Conservation (phyloP, 2,329 filamentous ascomycete species). For the Paecilomyces formosus region DNA sequence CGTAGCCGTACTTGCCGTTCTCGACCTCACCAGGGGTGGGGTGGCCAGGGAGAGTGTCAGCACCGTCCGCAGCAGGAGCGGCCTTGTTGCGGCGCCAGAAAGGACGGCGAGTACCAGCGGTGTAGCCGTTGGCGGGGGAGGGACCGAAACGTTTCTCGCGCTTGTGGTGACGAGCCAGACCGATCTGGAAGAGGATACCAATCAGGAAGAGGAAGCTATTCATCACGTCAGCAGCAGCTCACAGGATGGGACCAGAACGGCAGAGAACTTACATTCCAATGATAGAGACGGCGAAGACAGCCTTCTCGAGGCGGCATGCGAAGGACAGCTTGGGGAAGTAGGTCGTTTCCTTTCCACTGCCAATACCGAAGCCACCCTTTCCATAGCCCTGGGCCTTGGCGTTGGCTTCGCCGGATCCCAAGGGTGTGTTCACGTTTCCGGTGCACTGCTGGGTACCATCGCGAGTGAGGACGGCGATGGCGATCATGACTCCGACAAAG, state of each 20-base stretch:
- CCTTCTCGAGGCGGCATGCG: slow-evolving; percentile 70
- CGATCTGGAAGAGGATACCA: slow-evolving; percentile 61
- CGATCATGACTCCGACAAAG: slow-evolving; percentile 72
- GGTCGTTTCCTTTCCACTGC: slow-evolving; percentile 10
- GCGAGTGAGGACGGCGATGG: slow-evolving; percentile 68
- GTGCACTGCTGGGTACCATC: slow-evolving; percentile 61
- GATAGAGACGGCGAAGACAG: slow-evolving; percentile 69
- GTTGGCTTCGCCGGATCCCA: slow-evolving; percentile 56
- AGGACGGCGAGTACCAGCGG: slow-evolving; percentile 44
- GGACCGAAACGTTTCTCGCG: slow-evolving; percentile 67
- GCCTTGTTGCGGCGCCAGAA: slow-evolving; percentile 39
- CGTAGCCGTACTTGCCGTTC: slow-evolving; percentile 20
- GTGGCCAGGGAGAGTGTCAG: slow-evolving; percentile 32
- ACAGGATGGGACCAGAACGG: neutral
- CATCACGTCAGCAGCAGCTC: slow-evolving; percentile 1
- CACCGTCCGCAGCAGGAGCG: slow-evolving; percentile 21
- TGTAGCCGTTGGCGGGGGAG: slow-evolving; percentile 60
- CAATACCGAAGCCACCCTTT: slow-evolving; percentile 39
- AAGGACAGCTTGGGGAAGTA: slow-evolving; percentile 38
- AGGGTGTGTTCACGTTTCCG: slow-evolving; percentile 57
- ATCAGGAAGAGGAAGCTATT: slow-evolving; percentile 64
- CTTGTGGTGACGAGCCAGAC: slow-evolving; percentile 62
- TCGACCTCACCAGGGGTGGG: slow-evolving; percentile 33
- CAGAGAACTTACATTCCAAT: slow-evolving; percentile 58
- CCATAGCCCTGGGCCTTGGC: slow-evolving; percentile 43